These are phyloP conservation scores for Ceratocystis colombiana DNA, from an alignment of 2,329 filamentous ascomycete genomes.

Conservation along the genomic window DNA sequence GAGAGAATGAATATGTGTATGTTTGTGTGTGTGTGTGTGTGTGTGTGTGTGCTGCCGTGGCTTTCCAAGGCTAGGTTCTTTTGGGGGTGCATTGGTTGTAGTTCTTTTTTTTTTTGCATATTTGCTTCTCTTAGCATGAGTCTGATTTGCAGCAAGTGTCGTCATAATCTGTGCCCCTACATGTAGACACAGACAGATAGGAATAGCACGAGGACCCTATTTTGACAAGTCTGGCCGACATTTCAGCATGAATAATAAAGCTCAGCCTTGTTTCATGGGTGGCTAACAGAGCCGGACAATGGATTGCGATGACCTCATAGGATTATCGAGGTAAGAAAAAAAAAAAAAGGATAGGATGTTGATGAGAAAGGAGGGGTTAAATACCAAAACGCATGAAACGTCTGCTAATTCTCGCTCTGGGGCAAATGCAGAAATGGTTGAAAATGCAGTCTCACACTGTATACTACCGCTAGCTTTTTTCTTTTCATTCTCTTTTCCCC, in stretches of 20 bases:
- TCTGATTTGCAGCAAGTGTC: neutral
- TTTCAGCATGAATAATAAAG: neutral
- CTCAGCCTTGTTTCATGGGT: conserved; percentile 14
- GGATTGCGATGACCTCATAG: conserved; percentile 4
- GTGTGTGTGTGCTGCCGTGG: no score
- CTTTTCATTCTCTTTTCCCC: neutral
- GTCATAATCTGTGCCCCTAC: neutral
- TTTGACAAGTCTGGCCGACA: neutral
- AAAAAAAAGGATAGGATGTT: neutral
- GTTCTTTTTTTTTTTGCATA: neutral
- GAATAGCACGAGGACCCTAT: neutral
- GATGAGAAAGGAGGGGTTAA: neutral
- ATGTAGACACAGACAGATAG: neutral
- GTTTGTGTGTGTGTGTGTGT: no score
- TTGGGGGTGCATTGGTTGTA: no score
- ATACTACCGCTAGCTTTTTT: neutral
- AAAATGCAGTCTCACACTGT: neutral
- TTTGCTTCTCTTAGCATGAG: neutral
- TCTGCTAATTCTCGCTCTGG: neutral
- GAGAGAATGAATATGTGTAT: no score
- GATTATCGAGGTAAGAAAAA: neutral
- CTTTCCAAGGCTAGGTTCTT: no score
- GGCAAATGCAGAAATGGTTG: neutral
- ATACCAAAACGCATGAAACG: neutral
- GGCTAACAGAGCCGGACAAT: neutral